Evolutionary conservation across 2,329 filamentous ascomycete genomes (phyloP).

Genomic region (Karstenula rhodostoma): DNA sequence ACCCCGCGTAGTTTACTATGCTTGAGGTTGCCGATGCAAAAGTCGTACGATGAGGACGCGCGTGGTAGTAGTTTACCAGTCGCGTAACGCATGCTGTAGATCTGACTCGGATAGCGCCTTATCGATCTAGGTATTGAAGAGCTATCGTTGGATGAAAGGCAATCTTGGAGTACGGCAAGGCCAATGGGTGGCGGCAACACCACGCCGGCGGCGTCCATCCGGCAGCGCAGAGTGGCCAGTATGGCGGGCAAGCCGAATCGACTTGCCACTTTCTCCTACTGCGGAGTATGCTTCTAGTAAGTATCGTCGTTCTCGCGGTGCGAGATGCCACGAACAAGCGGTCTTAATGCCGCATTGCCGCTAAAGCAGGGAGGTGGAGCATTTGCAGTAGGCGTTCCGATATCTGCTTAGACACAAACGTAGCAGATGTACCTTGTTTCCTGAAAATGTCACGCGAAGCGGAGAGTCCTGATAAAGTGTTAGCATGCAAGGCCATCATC

Average conservation of each 20-base stretch:
- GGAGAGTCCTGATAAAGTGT: not conserved
- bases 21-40: slow-evolving; percentile 6
- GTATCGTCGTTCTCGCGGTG: not conserved
- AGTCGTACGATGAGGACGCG: slow-evolving; percentile 5
- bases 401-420: not conserved
- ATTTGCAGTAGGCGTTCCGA: not conserved
- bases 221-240: not conserved
- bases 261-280: not conserved
- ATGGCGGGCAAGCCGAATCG: not conserved
- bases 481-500: not conserved
- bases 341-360: not conserved
- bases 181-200: slow-evolving; percentile 3
- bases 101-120: slow-evolving; percentile 3
- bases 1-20: not conserved
- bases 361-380: not conserved
- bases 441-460: not conserved
- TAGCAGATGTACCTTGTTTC: not conserved
- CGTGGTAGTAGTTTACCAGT: slow-evolving; percentile 6
- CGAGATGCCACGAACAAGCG: slow-evolving; percentile 10
- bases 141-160: not conserved
- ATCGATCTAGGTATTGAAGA: slow-evolving; percentile 1
- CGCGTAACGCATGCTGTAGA: not conserved
- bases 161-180: not conserved
- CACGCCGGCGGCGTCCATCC: slow-evolving; percentile 5
- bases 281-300: not conserved